phyloP scores from a whole-genome alignment of 1,284 basidiomycete species.

The Sanghuangporus weigelae region DNA sequence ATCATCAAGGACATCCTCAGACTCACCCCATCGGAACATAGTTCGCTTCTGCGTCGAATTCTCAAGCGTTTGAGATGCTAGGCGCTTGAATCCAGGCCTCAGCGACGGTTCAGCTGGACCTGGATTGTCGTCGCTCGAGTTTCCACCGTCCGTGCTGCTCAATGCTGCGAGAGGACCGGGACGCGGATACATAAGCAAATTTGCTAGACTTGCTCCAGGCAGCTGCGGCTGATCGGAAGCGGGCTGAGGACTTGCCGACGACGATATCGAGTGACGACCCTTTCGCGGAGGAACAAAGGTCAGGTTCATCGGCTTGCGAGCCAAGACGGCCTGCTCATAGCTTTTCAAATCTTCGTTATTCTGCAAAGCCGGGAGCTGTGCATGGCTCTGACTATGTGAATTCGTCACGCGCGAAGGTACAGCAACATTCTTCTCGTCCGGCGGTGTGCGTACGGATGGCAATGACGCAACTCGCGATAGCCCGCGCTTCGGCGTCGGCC shows the following conservation, averaged over 20 bases:
- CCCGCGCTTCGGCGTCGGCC: constrained; percentile 28
- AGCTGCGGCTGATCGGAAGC: neutral
- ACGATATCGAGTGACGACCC: constrained; percentile 2
- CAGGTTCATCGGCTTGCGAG: constrained; percentile 38
- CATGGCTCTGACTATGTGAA: constrained; percentile 3
- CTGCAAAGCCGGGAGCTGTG: constrained; percentile 4
- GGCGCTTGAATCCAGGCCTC: constrained; percentile 63
- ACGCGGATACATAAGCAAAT: neutral
- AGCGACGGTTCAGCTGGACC: neutral
- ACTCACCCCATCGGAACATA: constrained; percentile 33
- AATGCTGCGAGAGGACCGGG: constrained; percentile 5
- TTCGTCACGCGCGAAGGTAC: constrained; percentile 31
- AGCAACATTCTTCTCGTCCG: constrained; percentile 26
- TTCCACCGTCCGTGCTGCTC: constrained; percentile 1
- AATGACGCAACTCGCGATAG: constrained; percentile 57
- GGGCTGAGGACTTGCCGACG: constrained; percentile 12
- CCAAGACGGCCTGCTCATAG: constrained; percentile 71
- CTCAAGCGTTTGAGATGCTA: constrained; percentile 64
- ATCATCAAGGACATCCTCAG: constrained; percentile 27
- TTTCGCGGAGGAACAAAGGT: constrained; percentile 23
- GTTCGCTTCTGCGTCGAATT: constrained; percentile 53
- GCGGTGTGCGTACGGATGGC: constrained; percentile 61
- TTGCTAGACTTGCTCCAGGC: neutral
- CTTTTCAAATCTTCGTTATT: constrained; percentile 56
- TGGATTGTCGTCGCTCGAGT: constrained; percentile 12